Base-by-base conservation (phyloP, 768 basidiomycete species). In the Strobilomyces echinocephalus region DNA sequence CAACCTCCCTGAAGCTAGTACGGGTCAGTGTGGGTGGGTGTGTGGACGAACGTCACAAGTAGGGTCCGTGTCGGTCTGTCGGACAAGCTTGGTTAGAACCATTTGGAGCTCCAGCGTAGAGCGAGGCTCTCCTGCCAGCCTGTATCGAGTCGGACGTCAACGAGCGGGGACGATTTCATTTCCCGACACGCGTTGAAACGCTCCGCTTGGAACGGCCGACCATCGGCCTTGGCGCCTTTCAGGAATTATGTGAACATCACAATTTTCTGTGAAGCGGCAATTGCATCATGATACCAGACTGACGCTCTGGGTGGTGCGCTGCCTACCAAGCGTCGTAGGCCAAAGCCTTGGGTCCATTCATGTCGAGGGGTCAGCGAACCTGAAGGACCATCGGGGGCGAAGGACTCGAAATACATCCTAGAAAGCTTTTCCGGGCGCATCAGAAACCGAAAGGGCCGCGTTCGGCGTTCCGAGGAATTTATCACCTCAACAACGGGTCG, bases 141-240 rank as follows among this genome's bases (percentile, higher is more conserved):
- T 24, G 24, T 24, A 24, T 24, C 24, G 24, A 24, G 24, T 24
- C 24, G 24, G 24, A 24, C 24, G 24, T 4, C 24, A 40, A 52
- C 35, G 33, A 48, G 46, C 16, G 14, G 31, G 10, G 34, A 34
- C 16, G 11, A 34, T 63, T 62, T 62, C 61, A 57, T 50, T 18
- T 60, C 31, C 54, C 54, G 62, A 60, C 47, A 38, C 0, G n/a
- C 15, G 24, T 24, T 49, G 50, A 55, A 48, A 60, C 40, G 47
- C 53, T 50, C 49, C 50, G 54, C 46, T 50, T 46, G 14, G 54
- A 60, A 55, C 15, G 31, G 54, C 46, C 45, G 53, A 38, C 40
- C 21, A 3, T 34, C 21, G 39, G 6, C 12, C 8, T 40, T 21
- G 9, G 28, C 26, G 9, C 18, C 20, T 28, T 45, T 34, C 21